phyloP scores from a whole-genome alignment of 352 stramenopile species.

The Phytophthora nicotianae region DNA sequence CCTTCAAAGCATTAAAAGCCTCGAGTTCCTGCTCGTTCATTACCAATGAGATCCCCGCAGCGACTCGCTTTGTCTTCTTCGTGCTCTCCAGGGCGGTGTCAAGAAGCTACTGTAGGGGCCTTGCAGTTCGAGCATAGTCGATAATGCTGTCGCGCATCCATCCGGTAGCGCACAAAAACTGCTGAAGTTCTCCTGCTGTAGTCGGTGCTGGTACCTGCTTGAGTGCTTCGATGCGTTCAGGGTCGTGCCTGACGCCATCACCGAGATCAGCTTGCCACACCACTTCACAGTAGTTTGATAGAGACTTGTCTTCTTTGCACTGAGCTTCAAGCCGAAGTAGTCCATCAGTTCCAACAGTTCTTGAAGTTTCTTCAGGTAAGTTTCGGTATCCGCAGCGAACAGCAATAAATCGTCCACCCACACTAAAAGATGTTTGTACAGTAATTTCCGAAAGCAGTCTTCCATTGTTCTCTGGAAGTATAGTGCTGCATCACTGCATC shows the following conservation, averaged over 20 bases:
- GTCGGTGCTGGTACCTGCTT: not conserved
- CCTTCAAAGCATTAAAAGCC: not conserved
- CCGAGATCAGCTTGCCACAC: too few species aligned
- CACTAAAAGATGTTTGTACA: slow-evolving; percentile 5
- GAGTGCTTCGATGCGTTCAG: not conserved
- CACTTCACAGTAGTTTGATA: too few species aligned
- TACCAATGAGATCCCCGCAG: too few species aligned
- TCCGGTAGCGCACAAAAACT: too few species aligned
- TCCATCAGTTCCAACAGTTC: too few species aligned
- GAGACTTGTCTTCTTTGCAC: too few species aligned
- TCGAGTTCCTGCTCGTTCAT: not conserved
- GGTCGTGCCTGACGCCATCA: not conserved
- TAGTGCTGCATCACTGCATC: slow-evolving; percentile 2
- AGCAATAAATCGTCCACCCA: slow-evolving; percentile 3
- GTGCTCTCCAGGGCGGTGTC: not conserved
- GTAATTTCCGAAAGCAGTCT: not conserved
- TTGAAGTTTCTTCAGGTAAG: too few species aligned
- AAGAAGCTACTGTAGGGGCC: not conserved
- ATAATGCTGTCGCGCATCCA: slow-evolving; percentile 1
- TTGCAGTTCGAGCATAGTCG: not conserved
- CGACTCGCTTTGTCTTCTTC: not conserved
- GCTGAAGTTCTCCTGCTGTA: not conserved
- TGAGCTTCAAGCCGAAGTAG: too few species aligned
- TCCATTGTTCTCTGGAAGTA: slow-evolving; percentile 4
- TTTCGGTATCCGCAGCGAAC: not conserved